These are phyloP conservation scores for Calonectria pteridis DNA, from an alignment of 2,329 filamentous ascomycete genomes.

Conservation along the genomic window DNA sequence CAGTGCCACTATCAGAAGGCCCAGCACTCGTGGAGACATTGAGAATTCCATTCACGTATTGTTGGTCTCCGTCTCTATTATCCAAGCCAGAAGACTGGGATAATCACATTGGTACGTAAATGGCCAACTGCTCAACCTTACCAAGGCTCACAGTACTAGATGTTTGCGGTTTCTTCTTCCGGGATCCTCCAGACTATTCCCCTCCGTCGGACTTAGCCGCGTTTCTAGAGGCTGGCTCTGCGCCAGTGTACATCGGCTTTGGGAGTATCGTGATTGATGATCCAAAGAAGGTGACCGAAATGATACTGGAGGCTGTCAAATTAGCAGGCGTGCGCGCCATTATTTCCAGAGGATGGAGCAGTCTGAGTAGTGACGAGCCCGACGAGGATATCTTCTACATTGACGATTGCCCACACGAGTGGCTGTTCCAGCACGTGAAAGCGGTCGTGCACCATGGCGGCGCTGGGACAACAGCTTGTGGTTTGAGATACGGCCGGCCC, in stretches of 20 bases:
- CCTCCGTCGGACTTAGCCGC: constrained; percentile 64
- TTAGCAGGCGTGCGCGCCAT: constrained; percentile 73
- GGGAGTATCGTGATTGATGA: constrained; percentile 80
- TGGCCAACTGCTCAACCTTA: not conserved
- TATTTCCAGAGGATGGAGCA: constrained; percentile 80
- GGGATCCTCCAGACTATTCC: constrained; percentile 66
- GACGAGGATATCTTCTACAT: constrained; percentile 75
- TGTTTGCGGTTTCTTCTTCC: constrained; percentile 74
- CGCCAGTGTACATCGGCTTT: constrained; percentile 79
- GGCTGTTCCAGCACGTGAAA: constrained; percentile 75
- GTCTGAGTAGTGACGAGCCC: constrained; percentile 66
- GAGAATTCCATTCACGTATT: constrained; percentile 80
- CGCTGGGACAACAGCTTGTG: constrained; percentile 79
- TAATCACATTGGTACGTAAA: constrained; percentile 63
- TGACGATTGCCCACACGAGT: constrained; percentile 79
- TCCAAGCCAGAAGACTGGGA: constrained; percentile 76
- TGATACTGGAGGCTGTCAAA: constrained; percentile 76
- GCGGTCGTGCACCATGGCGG: constrained; percentile 80
- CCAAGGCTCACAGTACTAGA: constrained; percentile 27
- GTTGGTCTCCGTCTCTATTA: constrained; percentile 78
- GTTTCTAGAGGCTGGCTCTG: constrained; percentile 68
- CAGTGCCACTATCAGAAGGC: constrained; percentile 66
- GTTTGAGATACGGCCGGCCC: constrained; percentile 74
- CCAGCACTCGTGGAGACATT: constrained; percentile 76
- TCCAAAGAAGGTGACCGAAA: constrained; percentile 71